A percentile compares a stretch with the other conserved stretches of the same genome.
Conservation (phyloP, 139 green algal genomes). For the Chlamydomonas sp. region DNA sequence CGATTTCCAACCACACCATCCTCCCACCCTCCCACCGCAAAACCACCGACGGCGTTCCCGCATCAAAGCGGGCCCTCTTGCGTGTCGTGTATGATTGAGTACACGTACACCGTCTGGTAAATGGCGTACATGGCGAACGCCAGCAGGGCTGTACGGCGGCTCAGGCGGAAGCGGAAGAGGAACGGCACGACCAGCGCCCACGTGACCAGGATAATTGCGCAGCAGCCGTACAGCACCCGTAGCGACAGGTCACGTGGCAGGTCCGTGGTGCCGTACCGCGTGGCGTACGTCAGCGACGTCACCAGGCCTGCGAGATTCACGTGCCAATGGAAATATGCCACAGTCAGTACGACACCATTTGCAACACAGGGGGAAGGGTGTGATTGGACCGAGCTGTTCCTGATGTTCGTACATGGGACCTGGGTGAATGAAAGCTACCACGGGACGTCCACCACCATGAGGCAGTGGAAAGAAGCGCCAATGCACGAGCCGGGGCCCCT, state of each 20-base stretch:
- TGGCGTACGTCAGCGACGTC: slow-evolving; percentile 21
- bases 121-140: slow-evolving; percentile 47
- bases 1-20: too few relatives aligned
- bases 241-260: slow-evolving; percentile 40
- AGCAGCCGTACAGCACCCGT: slow-evolving; percentile 42
- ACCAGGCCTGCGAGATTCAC: slow-evolving; percentile 18
- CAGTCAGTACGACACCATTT: neutral
- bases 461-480: too few relatives aligned
- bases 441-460: too few relatives aligned
- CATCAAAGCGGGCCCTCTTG: too few relatives aligned
- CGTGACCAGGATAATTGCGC: slow-evolving; percentile 43
- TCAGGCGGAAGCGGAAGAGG: slow-evolving; percentile 53
- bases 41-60: too few relatives aligned
- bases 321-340: neutral
- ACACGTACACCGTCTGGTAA: slow-evolving; percentile 55
- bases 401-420: too few relatives aligned
- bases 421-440: too few relatives aligned
- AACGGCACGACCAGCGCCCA: slow-evolving; percentile 53
- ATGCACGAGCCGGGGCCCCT: too few relatives aligned
- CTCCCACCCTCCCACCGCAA: too few relatives aligned
- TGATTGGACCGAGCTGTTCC: too few relatives aligned
- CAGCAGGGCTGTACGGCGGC: slow-evolving; percentile 12
- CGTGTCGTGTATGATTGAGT: slow-evolving; percentile 10
- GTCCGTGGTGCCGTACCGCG: slow-evolving; percentile 9
- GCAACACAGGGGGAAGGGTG: too few relatives aligned